Base-by-base conservation (phyloP, 495 filamentous ascomycete species). In the Pyrenopolyporus hunteri region DNA sequence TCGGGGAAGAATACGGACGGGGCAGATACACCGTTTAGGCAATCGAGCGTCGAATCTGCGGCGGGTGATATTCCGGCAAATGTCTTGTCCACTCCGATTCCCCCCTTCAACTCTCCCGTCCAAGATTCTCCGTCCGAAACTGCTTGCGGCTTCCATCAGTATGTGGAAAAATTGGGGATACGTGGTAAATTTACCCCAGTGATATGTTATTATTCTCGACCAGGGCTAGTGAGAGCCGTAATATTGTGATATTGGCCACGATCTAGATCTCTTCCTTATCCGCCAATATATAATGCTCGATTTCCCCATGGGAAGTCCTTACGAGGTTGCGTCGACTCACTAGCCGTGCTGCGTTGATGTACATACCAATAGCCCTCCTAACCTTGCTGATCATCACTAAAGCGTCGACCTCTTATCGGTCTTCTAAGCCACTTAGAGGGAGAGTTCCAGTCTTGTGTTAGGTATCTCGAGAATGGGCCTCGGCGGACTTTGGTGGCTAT, bases 11-110 rank as follows among this genome's bases (percentile, higher is more conserved):
- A 35, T 23, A 22, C 6, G 19, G 25, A 16, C 16, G 25, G 9
- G 17, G 2, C 10, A 56, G 28, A 16, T 33, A 40, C 5, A 51
- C 42, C 19, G 29, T 65, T 65, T 65, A 59, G 62, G 54, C 55
- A 65, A 65, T 55, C 56, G 37, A 13, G 20, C n/a, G 11, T 43
- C 4, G 49, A 45, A 46, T 47, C 22, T 46, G n/a, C 62, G 62
- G 62, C 59, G 42, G 49, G 4, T 44, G 50, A 56, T 51, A 1
- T 50, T 37, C 62, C 55, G 56, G 39, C 3, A 54, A 46, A 31
- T 55, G 26, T 58, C 49, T 20, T 39, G n/a, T 51, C 25, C 26
- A 35, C 33, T 36, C 23, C 33, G 25, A 37, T 2, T 25, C 54
- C 31, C 4, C 32, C 54, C 31, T 39, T 37, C 55, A 37, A 11